Conservation (phyloP, 306 rosid genomes). For the Lathyrus tuberosus region DNA sequence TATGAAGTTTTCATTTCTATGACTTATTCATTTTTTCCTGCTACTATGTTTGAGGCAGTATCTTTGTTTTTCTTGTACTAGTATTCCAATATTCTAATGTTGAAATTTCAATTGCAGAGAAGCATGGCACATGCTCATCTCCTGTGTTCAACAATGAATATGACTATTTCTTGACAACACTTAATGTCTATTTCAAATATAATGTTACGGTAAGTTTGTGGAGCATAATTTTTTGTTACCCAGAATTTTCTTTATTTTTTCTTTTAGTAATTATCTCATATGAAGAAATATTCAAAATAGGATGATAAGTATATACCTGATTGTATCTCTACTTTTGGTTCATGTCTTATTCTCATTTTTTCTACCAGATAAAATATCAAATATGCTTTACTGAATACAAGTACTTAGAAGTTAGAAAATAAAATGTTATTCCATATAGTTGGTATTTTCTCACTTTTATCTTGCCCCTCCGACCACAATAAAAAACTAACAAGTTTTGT, state of each 20-base stretch:
- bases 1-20: neutral
- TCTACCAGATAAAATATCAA: conserved; percentile 13
- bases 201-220: conserved; percentile 83
- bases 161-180: conserved; percentile 64
- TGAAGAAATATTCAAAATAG: conserved; percentile 14
- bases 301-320: conserved; percentile 9
- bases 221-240: neutral
- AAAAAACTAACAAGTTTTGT: conserved; percentile 13
- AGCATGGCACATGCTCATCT: conserved; percentile 89
- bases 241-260: conserved; percentile 27
- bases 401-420: conserved; percentile 25
- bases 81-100: conserved; percentile 31
- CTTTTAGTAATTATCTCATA: neutral
- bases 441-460: neutral
- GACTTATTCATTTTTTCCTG: neutral
- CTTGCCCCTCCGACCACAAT: conserved; percentile 1
- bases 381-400: conserved; percentile 18
- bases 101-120: conserved; percentile 65
- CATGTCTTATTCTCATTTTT: conserved; percentile 30
- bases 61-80: conserved; percentile 29
- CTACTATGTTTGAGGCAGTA: conserved; percentile 12
- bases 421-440: conserved; percentile 4
- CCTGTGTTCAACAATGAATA: conserved; percentile 78
- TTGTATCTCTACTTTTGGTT: neutral
- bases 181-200: conserved; percentile 80